Evolutionary conservation across 75 land plant species (phyloP).

Genomic region (Adiantum capillusveneris): DNA sequence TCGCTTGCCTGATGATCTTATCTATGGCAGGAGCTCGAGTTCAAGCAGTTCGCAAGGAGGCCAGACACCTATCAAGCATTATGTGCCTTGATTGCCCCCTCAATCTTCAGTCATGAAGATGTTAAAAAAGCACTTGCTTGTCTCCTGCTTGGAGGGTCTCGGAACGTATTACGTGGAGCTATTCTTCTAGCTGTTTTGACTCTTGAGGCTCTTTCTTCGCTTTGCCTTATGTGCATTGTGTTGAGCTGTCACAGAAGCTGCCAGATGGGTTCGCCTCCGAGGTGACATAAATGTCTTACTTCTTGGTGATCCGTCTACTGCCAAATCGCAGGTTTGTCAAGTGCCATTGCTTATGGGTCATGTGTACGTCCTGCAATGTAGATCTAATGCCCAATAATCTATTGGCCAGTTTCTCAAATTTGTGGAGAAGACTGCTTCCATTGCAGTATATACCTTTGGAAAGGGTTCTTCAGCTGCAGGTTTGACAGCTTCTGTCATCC

Average conservation of each 20-base stretch:
- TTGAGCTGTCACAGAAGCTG: constrained; percentile 41
- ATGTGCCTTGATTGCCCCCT: constrained; percentile 85
- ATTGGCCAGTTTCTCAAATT: constrained; percentile 98
- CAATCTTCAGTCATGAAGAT: constrained; percentile 91
- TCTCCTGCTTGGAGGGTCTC: constrained; percentile 84
- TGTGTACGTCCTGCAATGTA: neutral
- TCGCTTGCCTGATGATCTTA: no score
- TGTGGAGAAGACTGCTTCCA: constrained; percentile 97
- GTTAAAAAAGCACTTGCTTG: constrained; percentile 96
- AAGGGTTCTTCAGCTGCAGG: constrained; percentile 99
- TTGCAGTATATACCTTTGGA: constrained; percentile 97
- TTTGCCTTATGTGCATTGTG: no score
- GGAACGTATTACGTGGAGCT: no score
- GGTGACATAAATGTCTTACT: constrained; percentile 94
- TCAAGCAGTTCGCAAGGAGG: constrained; percentile 83
- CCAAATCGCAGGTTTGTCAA: constrained; percentile 77
- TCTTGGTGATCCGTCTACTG: constrained; percentile 95
- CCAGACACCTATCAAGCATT: constrained; percentile 59
- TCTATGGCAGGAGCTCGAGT: constrained; percentile 68
- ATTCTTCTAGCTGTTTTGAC: no score
- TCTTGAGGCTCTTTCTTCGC: no score
- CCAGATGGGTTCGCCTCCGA: constrained; percentile 93
- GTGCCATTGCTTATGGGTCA: neutral
- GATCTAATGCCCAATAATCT: neutral
- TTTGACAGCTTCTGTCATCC: constrained; percentile 93